Percentiles rank a stretch among this genome's conserved stretches.
Evolutionary conservation across 495 filamentous ascomycete species (phyloP).

Genomic region (Pseudoneurospora amorphoporcata): DNA sequence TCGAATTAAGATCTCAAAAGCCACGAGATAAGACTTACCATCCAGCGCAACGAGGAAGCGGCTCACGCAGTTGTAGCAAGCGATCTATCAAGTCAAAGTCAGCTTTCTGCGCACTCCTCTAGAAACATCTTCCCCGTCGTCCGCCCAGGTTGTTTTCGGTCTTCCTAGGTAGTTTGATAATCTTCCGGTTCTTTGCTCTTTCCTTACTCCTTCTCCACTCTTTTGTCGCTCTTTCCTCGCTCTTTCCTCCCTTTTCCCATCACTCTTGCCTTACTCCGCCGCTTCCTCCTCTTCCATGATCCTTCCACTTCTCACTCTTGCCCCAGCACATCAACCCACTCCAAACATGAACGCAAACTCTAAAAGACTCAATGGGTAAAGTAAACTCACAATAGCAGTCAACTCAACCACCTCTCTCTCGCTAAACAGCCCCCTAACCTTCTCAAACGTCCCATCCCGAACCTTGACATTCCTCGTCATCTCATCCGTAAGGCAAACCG

Average conservation of each 20-base stretch:
- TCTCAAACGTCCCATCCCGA: slow-evolving; percentile 49
- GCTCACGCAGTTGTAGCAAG: slow-evolving; percentile 81
- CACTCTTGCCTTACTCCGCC: not conserved
- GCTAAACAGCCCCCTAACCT: slow-evolving; percentile 45
- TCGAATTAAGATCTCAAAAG: not conserved
- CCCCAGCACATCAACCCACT: not conserved
- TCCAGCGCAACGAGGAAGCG: slow-evolving; percentile 76
- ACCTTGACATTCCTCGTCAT: slow-evolving; percentile 62
- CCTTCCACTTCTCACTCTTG: not conserved
- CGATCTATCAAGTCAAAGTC: slow-evolving; percentile 25
- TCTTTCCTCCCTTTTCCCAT: no score
- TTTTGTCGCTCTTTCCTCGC: not conserved
- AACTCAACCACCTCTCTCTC: slow-evolving; percentile 69
- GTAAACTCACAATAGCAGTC: slow-evolving; percentile 51
- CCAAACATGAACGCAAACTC: not conserved
- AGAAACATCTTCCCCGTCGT: not conserved
- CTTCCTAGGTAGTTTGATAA: not conserved
- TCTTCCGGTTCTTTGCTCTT: not conserved
- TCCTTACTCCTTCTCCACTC: not conserved
- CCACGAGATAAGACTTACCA: slow-evolving; percentile 39
- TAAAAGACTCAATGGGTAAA: not conserved
- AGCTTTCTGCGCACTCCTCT: not conserved
- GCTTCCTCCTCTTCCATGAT: not conserved
- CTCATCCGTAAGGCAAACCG: slow-evolving; percentile 61
- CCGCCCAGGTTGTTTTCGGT: not conserved